Percentiles rank a stretch among this genome's conserved stretches.
Evolutionary conservation across 129 eudicot genomes (phyloP).

Genomic region (Chrysanthemum seticuspe): DNA sequence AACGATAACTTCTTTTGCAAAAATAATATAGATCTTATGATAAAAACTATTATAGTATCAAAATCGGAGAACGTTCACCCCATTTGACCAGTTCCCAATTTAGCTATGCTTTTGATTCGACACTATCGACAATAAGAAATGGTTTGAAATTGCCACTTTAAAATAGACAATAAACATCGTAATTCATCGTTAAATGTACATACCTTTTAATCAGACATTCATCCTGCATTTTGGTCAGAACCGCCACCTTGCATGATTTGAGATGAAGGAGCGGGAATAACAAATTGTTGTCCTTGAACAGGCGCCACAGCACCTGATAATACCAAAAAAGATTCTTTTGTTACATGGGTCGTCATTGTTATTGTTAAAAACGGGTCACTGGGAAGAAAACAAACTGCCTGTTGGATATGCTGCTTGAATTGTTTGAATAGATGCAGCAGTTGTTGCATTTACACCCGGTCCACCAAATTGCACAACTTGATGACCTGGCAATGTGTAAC

Average conservation of each 20-base stretch:
- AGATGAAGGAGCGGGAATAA: slow-evolving; percentile 63
- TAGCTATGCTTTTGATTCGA: too few relatives aligned
- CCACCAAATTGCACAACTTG: slow-evolving; percentile 82
- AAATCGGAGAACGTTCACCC: too few relatives aligned
- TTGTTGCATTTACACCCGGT: slow-evolving; percentile 54
- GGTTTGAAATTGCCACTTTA: background rate
- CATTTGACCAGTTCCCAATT: too few relatives aligned
- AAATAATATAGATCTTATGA: too few relatives aligned
- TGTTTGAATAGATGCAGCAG: slow-evolving; percentile 64
- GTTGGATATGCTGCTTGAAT: slow-evolving; percentile 70
- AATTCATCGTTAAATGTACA: slow-evolving; percentile 16
- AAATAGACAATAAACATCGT: background rate
- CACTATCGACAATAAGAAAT: too few relatives aligned
- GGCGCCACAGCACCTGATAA: slow-evolving; percentile 64
- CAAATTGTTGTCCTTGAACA: slow-evolving; percentile 71
- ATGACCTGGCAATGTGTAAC: slow-evolving; percentile 72
- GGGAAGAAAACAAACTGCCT: slow-evolving; percentile 38
- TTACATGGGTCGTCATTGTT: slow-evolving; percentile 6
- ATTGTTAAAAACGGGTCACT: slow-evolving; percentile 5
- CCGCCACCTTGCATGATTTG: slow-evolving; percentile 77
- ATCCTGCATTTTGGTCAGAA: slow-evolving; percentile 84
- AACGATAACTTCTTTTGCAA: background rate
- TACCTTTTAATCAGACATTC: slow-evolving; percentile 61
- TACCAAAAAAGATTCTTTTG: slow-evolving; percentile 21
- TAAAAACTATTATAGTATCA: too few relatives aligned